A percentile compares a stretch with the other conserved stretches of the same genome.
phyloP scores from a whole-genome alignment of 2,329 filamentous ascomycete genomes.

The Pseudogymnoascus sp. region DNA sequence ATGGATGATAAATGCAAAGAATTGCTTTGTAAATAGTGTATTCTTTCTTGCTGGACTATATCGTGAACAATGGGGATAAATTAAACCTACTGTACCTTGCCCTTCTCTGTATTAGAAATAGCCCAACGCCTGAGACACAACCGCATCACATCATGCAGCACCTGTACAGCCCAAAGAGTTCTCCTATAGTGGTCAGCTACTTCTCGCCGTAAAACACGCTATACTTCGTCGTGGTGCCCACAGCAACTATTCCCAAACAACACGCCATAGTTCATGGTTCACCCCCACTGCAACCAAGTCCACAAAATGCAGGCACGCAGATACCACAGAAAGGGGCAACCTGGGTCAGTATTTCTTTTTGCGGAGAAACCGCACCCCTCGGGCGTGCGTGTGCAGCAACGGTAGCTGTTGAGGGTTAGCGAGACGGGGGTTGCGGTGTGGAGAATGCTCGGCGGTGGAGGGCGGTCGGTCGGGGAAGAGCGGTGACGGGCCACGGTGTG shows the following conservation, averaged over 20 bases:
- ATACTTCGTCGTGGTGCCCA: too few relatives aligned
- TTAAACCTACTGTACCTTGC: not conserved
- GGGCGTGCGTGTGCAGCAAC: not conserved
- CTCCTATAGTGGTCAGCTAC: not conserved
- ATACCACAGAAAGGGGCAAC: not conserved
- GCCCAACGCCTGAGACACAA: not conserved
- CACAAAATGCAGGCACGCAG: not conserved
- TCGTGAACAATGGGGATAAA: not conserved
- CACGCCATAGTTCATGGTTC: not conserved
- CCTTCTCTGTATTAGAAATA: not conserved
- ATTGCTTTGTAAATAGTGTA: not conserved
- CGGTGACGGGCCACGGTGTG: constrained; percentile 7
- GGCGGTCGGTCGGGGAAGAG: constrained; percentile 7
- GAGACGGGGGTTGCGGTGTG: not conserved
- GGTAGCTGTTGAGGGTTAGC: not conserved
- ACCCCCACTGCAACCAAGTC: not conserved
- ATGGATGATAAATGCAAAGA: not conserved
- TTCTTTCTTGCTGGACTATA: not conserved
- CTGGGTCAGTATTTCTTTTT: not conserved
- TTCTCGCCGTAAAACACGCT: not conserved
- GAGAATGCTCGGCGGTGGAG: constrained; percentile 1
- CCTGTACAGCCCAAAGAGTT: not conserved
- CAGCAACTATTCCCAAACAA: too few relatives aligned
- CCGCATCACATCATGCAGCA: not conserved
- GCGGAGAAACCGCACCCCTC: not conserved